Evolutionary conservation across 371 early-diverging fungal genomes (phyloP).

Genomic region (Conidiobolus coronatus): DNA sequence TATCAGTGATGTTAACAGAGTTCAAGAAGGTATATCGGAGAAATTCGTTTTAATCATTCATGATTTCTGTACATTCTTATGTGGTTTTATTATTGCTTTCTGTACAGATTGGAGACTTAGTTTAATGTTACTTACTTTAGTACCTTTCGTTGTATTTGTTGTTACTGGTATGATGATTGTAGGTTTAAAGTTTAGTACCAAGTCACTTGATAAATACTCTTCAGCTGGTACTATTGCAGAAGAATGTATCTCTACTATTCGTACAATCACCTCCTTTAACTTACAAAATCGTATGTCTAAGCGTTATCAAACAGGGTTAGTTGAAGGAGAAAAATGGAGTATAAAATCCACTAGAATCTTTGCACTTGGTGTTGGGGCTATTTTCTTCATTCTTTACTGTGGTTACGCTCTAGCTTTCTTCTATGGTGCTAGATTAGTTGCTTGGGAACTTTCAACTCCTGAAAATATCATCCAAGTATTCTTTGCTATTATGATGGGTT

Average conservation of each 20-base stretch:
- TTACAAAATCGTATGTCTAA: conserved; percentile 38
- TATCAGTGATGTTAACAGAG: conserved; percentile 49
- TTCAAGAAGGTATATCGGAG: conserved; percentile 71
- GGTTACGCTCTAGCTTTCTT: conserved; percentile 42
- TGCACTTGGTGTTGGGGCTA: conserved; percentile 28
- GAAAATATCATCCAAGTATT: conserved; percentile 24
- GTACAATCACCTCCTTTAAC: conserved; percentile 72
- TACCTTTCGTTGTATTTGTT: conserved; percentile 11
- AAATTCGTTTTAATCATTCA: conserved; percentile 54
- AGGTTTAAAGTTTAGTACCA: conserved; percentile 21
- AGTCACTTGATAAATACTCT: conserved; percentile 29
- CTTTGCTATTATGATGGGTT: conserved; percentile 21
- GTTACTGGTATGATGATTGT: conserved; percentile 40
- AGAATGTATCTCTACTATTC: conserved; percentile 63
- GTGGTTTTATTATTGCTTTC: conserved; percentile 75
- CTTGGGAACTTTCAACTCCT: conserved; percentile 14
- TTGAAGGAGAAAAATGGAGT: conserved; percentile 25
- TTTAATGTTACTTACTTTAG: conserved; percentile 27
- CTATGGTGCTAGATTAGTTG: conserved; percentile 24
- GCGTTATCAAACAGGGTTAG: conserved; percentile 28
- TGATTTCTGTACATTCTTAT: conserved; percentile 45
- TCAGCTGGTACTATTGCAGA: conserved; percentile 43
- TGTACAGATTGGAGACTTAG: conserved; percentile 66
- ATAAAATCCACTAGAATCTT: conserved; percentile 21
- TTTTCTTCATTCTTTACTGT: conserved; percentile 32